phyloP scores from a whole-genome alignment of 2,329 filamentous ascomycete genomes.

The Ilyonectria destructans region DNA sequence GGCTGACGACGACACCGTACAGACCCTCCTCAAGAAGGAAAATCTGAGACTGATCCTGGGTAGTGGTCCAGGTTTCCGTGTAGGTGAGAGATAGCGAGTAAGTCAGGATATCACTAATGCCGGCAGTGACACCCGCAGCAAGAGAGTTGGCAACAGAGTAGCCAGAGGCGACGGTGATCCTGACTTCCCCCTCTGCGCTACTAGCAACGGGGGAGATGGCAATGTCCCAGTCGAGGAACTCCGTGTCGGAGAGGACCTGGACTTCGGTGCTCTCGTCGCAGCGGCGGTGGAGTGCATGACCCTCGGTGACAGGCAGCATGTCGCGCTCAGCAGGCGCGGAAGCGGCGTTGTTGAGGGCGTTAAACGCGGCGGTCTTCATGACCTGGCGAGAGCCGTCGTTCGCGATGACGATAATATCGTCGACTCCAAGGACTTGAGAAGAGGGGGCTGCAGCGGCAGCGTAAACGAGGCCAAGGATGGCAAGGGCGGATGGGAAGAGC shows the following conservation, averaged over 20 bases:
- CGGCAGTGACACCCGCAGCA: constrained; percentile 12
- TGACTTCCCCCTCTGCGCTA: constrained; percentile 38
- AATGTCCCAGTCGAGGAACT: constrained; percentile 45
- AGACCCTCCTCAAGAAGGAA: constrained; percentile 36
- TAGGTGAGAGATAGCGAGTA: constrained; percentile 35
- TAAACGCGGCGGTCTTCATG: too few species aligned
- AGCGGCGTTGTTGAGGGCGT: background rate
- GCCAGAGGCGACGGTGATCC: constrained; percentile 21
- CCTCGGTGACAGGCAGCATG: background rate
- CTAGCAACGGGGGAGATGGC: constrained; percentile 43
- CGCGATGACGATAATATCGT: too few species aligned
- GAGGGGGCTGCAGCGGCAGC: too few species aligned
- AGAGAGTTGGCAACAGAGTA: constrained; percentile 38
- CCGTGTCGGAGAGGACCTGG: constrained; percentile 38
- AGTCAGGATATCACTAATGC: constrained; percentile 23
- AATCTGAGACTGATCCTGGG: constrained; percentile 34
- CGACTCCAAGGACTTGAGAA: too few species aligned
- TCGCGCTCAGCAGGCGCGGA: background rate
- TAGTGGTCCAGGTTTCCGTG: constrained; percentile 33
- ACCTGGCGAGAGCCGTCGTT: too few species aligned
- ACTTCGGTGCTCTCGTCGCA: constrained; percentile 43
- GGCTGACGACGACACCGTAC: constrained; percentile 43
- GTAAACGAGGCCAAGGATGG: too few species aligned
- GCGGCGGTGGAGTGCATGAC: constrained; percentile 18
- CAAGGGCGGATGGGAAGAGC: too few species aligned